These are phyloP conservation scores for Phytopythium boreale DNA, from an alignment of 352 stramenopile genomes.

Conservation along the genomic window DNA sequence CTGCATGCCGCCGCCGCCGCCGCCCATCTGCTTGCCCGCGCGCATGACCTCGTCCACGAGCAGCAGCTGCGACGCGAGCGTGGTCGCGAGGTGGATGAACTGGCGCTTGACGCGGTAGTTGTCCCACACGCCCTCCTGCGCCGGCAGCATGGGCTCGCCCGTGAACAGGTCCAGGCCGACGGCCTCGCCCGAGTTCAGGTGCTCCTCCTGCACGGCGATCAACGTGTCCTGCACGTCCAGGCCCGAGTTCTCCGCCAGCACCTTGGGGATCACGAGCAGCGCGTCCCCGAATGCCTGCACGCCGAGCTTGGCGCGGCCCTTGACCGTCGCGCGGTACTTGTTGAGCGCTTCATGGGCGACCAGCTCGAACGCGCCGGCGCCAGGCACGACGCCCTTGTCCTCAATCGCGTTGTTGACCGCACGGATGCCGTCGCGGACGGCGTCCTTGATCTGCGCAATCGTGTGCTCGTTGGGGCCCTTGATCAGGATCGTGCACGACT, in stretches of 20 bases:
- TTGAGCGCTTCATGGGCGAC: constrained; percentile 87
- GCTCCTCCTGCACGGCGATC: constrained; percentile 96
- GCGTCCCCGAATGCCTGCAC: constrained; percentile 98
- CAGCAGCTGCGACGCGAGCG: constrained; percentile 97
- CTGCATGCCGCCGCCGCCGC: constrained; percentile 48
- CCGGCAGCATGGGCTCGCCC: constrained; percentile 96
- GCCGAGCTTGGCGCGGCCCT: constrained; percentile 96
- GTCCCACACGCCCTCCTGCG: constrained; percentile 97
- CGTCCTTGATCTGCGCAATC: constrained; percentile 99
- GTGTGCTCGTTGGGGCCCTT: constrained; percentile 98
- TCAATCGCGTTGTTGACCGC: constrained; percentile 99
- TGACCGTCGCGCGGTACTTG: constrained; percentile 85
- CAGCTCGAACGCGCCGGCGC: constrained; percentile 97
- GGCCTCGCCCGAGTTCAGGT: constrained; percentile 83
- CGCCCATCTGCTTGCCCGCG: constrained; percentile 97
- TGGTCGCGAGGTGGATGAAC: constrained; percentile 97
- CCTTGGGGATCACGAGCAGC: constrained; percentile 98
- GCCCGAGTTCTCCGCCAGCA: constrained; percentile 90
- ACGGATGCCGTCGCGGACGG: constrained; percentile 96
- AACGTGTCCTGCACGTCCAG: constrained; percentile 94
- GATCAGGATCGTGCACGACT: constrained; percentile 98
- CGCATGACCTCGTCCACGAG: constrained; percentile 99
- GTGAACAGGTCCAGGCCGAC: constrained; percentile 96
- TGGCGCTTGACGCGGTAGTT: constrained; percentile 99
- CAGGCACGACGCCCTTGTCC: constrained; percentile 94